Percentiles rank a stretch among this genome's conserved stretches.
Evolutionary conservation across 345 rosid species (phyloP).

Genomic region (Salix koriyanagi): DNA sequence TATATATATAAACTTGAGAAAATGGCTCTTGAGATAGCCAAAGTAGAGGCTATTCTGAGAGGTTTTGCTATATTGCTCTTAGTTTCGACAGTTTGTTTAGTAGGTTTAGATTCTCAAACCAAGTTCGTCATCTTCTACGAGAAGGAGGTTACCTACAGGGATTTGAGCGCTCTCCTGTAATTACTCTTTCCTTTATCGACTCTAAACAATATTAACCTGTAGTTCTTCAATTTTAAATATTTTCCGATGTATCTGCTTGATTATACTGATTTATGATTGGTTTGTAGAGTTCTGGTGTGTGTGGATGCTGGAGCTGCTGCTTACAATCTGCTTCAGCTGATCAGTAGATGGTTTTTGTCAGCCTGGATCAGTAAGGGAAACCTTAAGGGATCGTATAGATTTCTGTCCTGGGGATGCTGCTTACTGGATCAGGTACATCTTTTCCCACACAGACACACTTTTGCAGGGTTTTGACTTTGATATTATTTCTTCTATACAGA

Average conservation of each 20-base stretch:
- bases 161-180: constrained; percentile 43
- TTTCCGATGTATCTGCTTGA: too few species aligned
- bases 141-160: constrained; percentile 45
- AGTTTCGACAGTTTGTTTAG: constrained; percentile 33
- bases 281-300: constrained; percentile 38
- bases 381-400: constrained; percentile 18
- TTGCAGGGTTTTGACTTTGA: not conserved
- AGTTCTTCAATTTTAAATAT: not conserved
- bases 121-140: constrained; percentile 31
- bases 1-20: too few species aligned
- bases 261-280: not conserved
- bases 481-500: not conserved
- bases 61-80: constrained; percentile 31
- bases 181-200: not conserved
- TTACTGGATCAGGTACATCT: constrained; percentile 62
- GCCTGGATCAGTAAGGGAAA: constrained; percentile 15
- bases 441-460: not conserved
- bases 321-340: constrained; percentile 54
- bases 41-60: constrained; percentile 44
- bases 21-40: not conserved
- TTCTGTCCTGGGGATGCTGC: constrained; percentile 41
- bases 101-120: constrained; percentile 48
- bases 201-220: not conserved
- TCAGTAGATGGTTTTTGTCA: constrained; percentile 21
- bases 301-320: constrained; percentile 45